Evolutionary conservation across 2,329 filamentous ascomycete genomes (phyloP), one percentile per base, ranked within the genome.

Genomic region (Neofusicoccum cordaticola): DNA sequence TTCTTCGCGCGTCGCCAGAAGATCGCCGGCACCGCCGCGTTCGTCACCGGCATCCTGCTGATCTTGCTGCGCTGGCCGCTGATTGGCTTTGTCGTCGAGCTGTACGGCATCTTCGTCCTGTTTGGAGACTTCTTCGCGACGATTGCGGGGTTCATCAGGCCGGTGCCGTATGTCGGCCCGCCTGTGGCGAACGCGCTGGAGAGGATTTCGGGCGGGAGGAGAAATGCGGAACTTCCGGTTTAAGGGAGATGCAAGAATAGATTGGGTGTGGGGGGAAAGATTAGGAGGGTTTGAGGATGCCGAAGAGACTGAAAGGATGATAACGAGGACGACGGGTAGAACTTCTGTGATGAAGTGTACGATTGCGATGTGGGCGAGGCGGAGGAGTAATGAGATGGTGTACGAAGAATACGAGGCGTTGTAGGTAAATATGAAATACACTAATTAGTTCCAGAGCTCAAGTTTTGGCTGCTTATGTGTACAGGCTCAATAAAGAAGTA

Each of bases 51-150:
- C 13, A 90, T 99, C 44, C 73, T 88, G 9, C 85, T 99, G 17
- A 99, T 99, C 70, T 82, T 99, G 44, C 77, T 97, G 73, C 87
- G 90, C 67, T 99, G 95, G 93, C 91, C 95, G 0, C 84, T 99
- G 63, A 86, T 95, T 67, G 95, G 95, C 34, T 99, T 99, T 80
- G 73, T 90, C 65, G 86, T 98, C 70, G 95, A 99, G 79, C 79
- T 94, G 3, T 98, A 98, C 79, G 95, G 95, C 35, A 94, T 99
- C 69, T 85, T 96, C 70, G 86, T 97, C 60, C 82, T 99, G 41
- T 99, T 99, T 80, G 95, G 95, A 41, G 95, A 99, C 78, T 98
- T 98, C 80, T 85, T 98, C 66, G 91, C 93, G 56, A 98, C 94
- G 19, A 93, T 98, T 69, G 91, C 90, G 0, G 87, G 91, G 15